These are phyloP conservation scores for Chlamydomonas sp. DNA, from an alignment of 139 green algal genomes.

Conservation along the genomic window DNA sequence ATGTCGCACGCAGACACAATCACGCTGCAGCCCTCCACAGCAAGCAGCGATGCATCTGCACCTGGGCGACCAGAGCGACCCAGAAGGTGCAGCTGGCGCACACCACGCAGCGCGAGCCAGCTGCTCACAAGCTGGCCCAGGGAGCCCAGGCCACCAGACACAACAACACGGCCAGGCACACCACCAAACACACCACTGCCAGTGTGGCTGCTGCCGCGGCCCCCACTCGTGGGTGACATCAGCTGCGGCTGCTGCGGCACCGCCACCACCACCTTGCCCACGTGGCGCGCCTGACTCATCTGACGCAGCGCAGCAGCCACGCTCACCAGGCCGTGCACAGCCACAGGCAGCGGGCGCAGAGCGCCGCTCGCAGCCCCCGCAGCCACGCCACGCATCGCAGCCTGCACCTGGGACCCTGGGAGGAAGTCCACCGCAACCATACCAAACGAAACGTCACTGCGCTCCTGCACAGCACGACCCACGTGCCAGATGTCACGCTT, in stretches of 20 bases:
- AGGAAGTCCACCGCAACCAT: conserved; percentile 85
- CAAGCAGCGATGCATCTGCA: too few species aligned
- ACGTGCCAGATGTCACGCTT: conserved; percentile 79
- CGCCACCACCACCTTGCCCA: conserved; percentile 78
- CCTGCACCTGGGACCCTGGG: conserved; percentile 44
- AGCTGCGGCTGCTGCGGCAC: too few species aligned
- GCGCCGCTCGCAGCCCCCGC: conserved; percentile 23
- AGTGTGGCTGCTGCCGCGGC: too few species aligned
- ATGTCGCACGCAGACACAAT: conserved; percentile 12
- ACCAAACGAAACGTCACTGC: conserved; percentile 65
- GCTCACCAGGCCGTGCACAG: conserved; percentile 24
- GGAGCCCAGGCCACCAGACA: conserved; percentile 62
- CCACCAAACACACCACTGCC: too few species aligned
- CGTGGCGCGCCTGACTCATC: conserved; percentile 71
- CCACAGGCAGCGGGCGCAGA: conserved; percentile 36
- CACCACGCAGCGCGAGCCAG: conserved; percentile 41
- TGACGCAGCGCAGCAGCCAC: conserved; percentile 65
- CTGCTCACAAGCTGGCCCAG: conserved; percentile 51
- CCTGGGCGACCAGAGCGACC: conserved; percentile 34
- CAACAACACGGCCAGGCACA: conserved; percentile 31
- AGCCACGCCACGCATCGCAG: conserved; percentile 32
- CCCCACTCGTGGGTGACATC: too few species aligned
- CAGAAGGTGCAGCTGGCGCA: conserved; percentile 41
- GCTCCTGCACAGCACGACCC: conserved; percentile 56
- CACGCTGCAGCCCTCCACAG: background rate